A percentile compares a stretch with the other conserved stretches of the same genome.
Conservation (phyloP, 257 asterid species). For the Solanum clarkiae region DNA sequence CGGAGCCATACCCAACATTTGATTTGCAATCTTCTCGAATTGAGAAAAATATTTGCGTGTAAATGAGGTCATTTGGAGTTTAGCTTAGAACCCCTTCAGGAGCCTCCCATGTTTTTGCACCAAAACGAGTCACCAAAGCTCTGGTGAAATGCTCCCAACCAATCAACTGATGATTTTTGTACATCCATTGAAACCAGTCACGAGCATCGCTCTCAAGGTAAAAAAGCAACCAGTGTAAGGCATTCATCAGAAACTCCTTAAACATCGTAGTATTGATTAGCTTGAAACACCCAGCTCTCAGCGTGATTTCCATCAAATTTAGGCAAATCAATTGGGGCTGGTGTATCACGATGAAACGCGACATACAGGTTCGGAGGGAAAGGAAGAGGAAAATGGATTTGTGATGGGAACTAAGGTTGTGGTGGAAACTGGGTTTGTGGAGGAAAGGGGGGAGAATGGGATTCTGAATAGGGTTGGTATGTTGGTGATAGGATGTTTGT, state of each 20-base stretch:
- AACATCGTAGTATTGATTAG: background rate
- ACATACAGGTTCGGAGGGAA: background rate
- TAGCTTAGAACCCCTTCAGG: background rate
- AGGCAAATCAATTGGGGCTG: background rate
- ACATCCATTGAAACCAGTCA: too few species aligned
- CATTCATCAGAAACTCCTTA: background rate
- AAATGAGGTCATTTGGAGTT: background rate
- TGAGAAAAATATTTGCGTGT: background rate
- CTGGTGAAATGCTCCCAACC: too few species aligned
- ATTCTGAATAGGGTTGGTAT: background rate
- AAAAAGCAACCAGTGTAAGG: too few species aligned
- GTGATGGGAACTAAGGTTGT: background rate
- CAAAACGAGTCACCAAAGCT: too few species aligned
- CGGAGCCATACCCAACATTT: background rate
- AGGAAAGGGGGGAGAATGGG: background rate
- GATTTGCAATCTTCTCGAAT: background rate
- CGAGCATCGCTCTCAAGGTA: too few species aligned
- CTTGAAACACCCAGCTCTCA: background rate
- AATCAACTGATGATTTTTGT: too few species aligned
- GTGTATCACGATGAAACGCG: background rate
- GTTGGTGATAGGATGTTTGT: background rate
- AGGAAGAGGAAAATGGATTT: background rate
- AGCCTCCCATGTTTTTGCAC: background rate
- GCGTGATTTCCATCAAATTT: background rate
- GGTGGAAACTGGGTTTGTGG: background rate